These are phyloP conservation scores for Vararia minispora DNA, from an alignment of 768 basidiomycete genomes.

Conservation along the genomic window DNA sequence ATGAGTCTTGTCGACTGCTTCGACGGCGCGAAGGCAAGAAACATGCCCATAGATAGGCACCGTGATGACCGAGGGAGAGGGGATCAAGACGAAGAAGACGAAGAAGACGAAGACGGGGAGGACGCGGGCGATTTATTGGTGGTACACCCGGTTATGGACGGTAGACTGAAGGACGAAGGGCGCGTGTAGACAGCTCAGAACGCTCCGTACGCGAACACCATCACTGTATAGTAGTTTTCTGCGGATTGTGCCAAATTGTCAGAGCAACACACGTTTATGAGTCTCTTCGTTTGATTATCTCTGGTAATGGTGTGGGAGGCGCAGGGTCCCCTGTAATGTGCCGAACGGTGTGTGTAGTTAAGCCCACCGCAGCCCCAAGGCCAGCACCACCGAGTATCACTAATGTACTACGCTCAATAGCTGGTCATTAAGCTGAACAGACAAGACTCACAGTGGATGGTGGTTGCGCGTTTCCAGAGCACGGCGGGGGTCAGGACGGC, in stretches of 20 bases:
- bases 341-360: constrained; percentile 44
- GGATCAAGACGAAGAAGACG: constrained; percentile 4
- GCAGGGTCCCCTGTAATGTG: constrained; percentile 44
- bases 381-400: constrained; percentile 67
- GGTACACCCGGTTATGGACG: constrained; percentile 25
- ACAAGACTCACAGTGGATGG: constrained; percentile 47
- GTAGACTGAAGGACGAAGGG: constrained; percentile 24
- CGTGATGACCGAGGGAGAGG: constrained; percentile 6
- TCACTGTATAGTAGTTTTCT: too few species aligned
- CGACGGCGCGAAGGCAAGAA: constrained; percentile 33
- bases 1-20: constrained; percentile 72
- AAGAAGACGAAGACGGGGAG: constrained; percentile 5
- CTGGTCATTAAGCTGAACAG: background rate
- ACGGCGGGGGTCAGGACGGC: constrained; percentile 57
- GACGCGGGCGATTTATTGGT: constrained; percentile 17
- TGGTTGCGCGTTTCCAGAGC: constrained; percentile 58
- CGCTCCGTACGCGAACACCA: background rate
- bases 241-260: too few species aligned
- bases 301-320: constrained; percentile 30
- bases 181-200: constrained; percentile 17
- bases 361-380: constrained; percentile 49
- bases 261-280: too few species aligned
- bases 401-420: constrained; percentile 18
- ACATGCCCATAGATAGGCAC: constrained; percentile 5
- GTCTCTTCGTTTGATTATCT: too few species aligned